Percentiles rank a stretch among this genome's conserved stretches.
These are phyloP conservation scores for Crithidia fasciculata DNA, from an alignment of 208 protist genomes.

Conservation along the genomic window DNA sequence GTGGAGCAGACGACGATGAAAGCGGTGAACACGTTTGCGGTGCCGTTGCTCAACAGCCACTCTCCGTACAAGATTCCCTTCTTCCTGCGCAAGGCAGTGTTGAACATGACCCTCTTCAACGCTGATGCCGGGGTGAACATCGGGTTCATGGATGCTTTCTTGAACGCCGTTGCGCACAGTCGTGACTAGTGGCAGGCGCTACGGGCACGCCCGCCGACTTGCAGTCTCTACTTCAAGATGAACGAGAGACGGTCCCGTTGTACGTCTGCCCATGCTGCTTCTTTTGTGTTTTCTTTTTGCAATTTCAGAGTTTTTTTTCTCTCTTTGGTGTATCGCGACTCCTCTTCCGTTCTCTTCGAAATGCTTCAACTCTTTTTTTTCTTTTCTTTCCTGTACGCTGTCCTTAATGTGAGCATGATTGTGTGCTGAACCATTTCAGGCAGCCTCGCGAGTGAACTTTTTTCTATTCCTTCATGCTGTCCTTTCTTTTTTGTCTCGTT, in stretches of 20 bases:
- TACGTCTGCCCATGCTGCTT: no score
- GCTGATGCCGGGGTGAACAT: slow-evolving; percentile 40
- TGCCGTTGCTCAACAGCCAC: slow-evolving; percentile 44
- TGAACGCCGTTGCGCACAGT: not conserved
- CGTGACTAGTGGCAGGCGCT: no score
- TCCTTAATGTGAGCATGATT: not conserved
- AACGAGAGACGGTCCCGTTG: no score
- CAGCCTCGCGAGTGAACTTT: not conserved
- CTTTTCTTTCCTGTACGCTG: slow-evolving; percentile 12
- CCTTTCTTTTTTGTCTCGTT: not conserved
- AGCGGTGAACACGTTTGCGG: slow-evolving; percentile 33
- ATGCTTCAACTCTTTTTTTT: slow-evolving; percentile 1
- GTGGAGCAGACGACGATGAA: slow-evolving; percentile 23
- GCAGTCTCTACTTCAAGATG: no score
- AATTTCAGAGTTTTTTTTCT: not conserved
- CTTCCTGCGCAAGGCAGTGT: slow-evolving; percentile 28
- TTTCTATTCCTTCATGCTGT: slow-evolving; percentile 2
- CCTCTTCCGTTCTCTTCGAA: not conserved
- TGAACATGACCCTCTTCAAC: slow-evolving; percentile 26
- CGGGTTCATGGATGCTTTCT: not conserved
- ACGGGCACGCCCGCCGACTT: no score
- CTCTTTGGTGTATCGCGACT: not conserved
- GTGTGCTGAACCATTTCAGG: not conserved
- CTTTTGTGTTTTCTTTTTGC: not conserved
- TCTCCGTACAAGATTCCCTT: slow-evolving; percentile 35